Conservation (phyloP, 331 rosid species). For the Saraca asoca region DNA sequence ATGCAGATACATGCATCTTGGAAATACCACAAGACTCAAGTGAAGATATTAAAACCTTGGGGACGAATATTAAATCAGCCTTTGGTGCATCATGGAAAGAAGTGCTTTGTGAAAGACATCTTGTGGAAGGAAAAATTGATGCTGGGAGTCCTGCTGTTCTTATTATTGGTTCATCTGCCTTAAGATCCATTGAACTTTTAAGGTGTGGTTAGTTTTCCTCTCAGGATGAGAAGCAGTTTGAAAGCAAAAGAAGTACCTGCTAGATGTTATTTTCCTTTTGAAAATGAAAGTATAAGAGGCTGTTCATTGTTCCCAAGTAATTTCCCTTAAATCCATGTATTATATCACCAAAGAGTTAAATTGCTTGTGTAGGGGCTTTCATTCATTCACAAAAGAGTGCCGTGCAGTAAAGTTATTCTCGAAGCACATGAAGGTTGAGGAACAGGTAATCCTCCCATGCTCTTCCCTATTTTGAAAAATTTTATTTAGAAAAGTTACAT, state of each 20-base stretch:
- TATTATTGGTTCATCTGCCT: slow-evolving; percentile 64
- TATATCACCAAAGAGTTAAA: background rate
- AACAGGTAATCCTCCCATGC: slow-evolving; percentile 53
- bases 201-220: slow-evolving; percentile 41
- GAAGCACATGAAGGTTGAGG: slow-evolving; percentile 83
- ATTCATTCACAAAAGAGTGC: slow-evolving; percentile 66
- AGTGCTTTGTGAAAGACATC: slow-evolving; percentile 51
- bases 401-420: slow-evolving; percentile 76
- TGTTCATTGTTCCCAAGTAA: background rate
- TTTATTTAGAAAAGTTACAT: background rate
- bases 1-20: slow-evolving; percentile 49
- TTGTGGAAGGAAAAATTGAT: slow-evolving; percentile 47
- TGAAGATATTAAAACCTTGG: slow-evolving; percentile 46
- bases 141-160: slow-evolving; percentile 78
- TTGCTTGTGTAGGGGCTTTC: slow-evolving; percentile 57
- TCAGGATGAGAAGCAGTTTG: background rate
- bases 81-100: slow-evolving; percentile 76
- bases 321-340: background rate
- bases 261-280: background rate
- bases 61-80: slow-evolving; percentile 53
- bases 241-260: background rate
- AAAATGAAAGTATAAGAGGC: background rate
- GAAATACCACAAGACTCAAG: slow-evolving; percentile 43
- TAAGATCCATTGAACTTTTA: slow-evolving; percentile 69
- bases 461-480: background rate